Conservation (phyloP, 192 early-diverging fungal species). For the Chytriomyces sp. region DNA sequence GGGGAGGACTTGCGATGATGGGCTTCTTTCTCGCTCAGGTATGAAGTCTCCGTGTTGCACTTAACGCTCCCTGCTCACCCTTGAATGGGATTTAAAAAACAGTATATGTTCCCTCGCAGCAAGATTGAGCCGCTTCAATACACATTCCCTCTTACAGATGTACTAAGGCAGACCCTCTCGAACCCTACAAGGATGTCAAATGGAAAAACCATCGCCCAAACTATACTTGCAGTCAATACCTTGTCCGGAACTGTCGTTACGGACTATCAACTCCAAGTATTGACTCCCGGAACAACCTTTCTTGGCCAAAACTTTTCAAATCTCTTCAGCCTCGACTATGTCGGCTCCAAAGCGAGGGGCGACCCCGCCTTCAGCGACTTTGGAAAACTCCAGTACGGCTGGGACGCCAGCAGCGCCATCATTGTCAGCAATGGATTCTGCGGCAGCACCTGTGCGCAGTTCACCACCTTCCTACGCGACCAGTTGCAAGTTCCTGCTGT, state of each 20-base stretch:
- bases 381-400: background rate
- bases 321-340: background rate
- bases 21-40: background rate
- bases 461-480: background rate
- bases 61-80: background rate
- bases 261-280: background rate
- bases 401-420: background rate
- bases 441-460: slow-evolving; percentile 16
- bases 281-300: background rate
- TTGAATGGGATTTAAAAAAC: background rate
- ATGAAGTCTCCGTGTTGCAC: background rate
- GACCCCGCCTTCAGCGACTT: background rate
- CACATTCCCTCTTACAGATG: background rate
- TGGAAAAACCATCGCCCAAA: background rate
- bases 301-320: background rate
- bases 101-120: background rate
- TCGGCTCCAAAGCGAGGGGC: background rate
- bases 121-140: background rate
- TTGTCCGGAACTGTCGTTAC: background rate
- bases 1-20: slow-evolving; percentile 30
- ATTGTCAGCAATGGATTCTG: slow-evolving; percentile 17
- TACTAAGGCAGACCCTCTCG: no score
- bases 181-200: background rate
- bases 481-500: slow-evolving; percentile 2
- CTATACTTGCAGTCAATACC: background rate